Percentiles rank a stretch among this genome's conserved stretches.
Evolutionary conservation across 2,329 filamentous ascomycete genomes (phyloP).

Genomic region (Fusarium haematococcum): DNA sequence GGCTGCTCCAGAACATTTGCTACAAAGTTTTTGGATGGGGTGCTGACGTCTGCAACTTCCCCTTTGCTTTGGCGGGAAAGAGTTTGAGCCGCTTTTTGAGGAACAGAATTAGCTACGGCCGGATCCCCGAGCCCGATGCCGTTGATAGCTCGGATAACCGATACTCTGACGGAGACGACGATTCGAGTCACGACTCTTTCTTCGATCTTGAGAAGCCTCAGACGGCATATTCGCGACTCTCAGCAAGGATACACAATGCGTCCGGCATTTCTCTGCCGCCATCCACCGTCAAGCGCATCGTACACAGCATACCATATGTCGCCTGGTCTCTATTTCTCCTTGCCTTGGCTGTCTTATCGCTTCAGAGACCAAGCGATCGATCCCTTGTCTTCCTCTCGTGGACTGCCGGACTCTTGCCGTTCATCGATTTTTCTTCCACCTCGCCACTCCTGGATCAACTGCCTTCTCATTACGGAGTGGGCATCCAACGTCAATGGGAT

Average conservation of each 20-base stretch:
- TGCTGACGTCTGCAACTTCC: constrained; percentile 42
- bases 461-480: constrained; percentile 28
- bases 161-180: constrained; percentile 11
- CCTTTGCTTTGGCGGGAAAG: constrained; percentile 11
- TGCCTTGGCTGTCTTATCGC: constrained; percentile 30
- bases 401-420: constrained; percentile 46
- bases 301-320: background rate
- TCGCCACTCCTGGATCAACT: constrained; percentile 41
- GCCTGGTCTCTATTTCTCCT: background rate
- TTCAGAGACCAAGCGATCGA: constrained; percentile 43
- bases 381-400: constrained; percentile 49
- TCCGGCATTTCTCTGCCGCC: background rate
- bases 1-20: constrained; percentile 40
- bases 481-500: constrained; percentile 39
- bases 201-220: background rate
- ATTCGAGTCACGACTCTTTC: background rate
- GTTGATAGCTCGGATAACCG: constrained; percentile 1
- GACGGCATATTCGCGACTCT: background rate
- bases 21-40: constrained; percentile 27
- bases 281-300: background rate
- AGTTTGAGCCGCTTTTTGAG: constrained; percentile 1
- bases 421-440: constrained; percentile 46
- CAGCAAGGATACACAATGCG: background rate
- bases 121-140: constrained; percentile 37
- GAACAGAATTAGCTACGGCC: constrained; percentile 12